Evolutionary conservation across 2,329 filamentous ascomycete genomes (phyloP).

Genomic region (Arthrobotrys pseudoclavata): DNA sequence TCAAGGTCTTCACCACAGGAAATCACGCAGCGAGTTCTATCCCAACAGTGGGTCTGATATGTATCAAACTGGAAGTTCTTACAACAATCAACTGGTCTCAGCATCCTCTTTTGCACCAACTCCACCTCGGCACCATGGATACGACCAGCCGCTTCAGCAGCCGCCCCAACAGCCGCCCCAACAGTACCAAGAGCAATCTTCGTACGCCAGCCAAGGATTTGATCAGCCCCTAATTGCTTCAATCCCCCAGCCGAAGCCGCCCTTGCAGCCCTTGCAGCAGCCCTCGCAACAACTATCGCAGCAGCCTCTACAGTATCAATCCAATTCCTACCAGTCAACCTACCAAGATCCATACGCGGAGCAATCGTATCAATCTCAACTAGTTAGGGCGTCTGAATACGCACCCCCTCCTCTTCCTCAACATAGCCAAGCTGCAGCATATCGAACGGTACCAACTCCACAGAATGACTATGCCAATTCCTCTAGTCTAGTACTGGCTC

Average conservation of each 20-base stretch:
- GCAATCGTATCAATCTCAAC: conserved; percentile 46
- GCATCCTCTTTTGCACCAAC: conserved; percentile 36
- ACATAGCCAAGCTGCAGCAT: conserved; percentile 34
- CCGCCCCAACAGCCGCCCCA: conserved; percentile 5
- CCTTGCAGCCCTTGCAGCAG: conserved; percentile 19
- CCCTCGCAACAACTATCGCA: conserved; percentile 15
- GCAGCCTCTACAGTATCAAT: conserved; percentile 30
- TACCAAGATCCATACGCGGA: conserved; percentile 48
- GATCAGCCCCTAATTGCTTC: conserved; percentile 35
- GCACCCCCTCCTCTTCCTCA: conserved; percentile 46
- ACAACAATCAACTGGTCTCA: conserved; percentile 45
- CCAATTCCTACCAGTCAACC: conserved; percentile 31
- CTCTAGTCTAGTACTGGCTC: conserved; percentile 27
- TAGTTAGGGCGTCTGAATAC: conserved; percentile 45
- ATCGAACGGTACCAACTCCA: conserved; percentile 31
- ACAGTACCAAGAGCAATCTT: conserved; percentile 40
- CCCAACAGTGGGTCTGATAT: conserved; percentile 36
- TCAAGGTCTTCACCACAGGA: conserved; percentile 47
- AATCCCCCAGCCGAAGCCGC: conserved; percentile 27
- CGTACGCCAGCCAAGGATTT: conserved; percentile 33
- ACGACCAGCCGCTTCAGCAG: conserved; percentile 33
- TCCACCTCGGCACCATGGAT: conserved; percentile 41
- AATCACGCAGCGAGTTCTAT: conserved; percentile 52
- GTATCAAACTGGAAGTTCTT: conserved; percentile 30
- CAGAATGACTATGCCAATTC: conserved; percentile 41